Evolutionary conservation across 805 yeast species (phyloP), one percentile per base, ranked within the genome.

Genomic region (Limtongia smithiae): DNA sequence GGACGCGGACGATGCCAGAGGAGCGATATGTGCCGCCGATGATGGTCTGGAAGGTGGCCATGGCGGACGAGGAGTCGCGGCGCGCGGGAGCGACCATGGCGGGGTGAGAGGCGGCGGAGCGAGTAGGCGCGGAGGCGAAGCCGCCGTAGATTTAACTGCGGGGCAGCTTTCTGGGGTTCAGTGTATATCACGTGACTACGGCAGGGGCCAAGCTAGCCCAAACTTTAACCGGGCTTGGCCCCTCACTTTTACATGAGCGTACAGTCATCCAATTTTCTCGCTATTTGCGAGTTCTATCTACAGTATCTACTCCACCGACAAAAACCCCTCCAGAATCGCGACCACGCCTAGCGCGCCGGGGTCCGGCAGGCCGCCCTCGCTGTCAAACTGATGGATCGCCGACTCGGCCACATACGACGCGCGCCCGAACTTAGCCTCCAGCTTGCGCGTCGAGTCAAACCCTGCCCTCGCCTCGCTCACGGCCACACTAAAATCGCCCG

Each of bases 281-380:
- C n/a, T n/a, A n/a, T n/a, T n/a, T n/a, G n/a, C n/a, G n/a, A n/a
- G n/a, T n/a, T n/a, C n/a, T n/a, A n/a, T n/a, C n/a, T n/a, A n/a
- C n/a, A n/a, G n/a, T n/a, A n/a, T n/a, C n/a, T 35, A 35, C 38
- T 22, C 2, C 34, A 4, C 33, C 8, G 42, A 38, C 34, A 38
- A 27, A 28, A 63, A 50, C 1, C 82, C 82, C 53, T 76, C 70
- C 22, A 79, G 62, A 12, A 79, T 63, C 12, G 79, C 85, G 32
- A 80, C 85, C 15, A 90, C 71, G 5, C 97, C 97, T 51, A 87
- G 79, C 2, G 97, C 96, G 57, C 97, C 97, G 4, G 97, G 96
- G 61, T 90, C 97, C 1, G 95, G 95, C 22, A 89, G 67, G 4
- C 68, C 68, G 18, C 70, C 68, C 31, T 62, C 71, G 31, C 74